Evolutionary conservation across 306 rosid species (phyloP), one percentile per base, ranked within the genome.

Genomic region (Chamaecrista fasciculata): DNA sequence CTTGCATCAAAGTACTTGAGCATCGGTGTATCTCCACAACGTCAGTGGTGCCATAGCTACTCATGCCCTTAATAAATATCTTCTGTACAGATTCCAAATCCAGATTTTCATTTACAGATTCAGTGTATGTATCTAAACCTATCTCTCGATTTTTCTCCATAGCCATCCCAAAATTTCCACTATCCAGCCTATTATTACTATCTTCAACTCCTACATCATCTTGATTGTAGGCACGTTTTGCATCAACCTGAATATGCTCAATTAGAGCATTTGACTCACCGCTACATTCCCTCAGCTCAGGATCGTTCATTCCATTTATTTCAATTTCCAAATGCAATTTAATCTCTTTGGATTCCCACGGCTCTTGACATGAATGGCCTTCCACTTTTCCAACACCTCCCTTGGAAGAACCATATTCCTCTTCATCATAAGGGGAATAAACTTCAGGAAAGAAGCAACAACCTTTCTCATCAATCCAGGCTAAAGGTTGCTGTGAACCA

Each of bases 401-500:
- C 16, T 44, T 34, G 62, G 63, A 50, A 68, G 24, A 18, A 50
- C 55, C 48, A 58, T 50, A 40, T 1, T 47, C 43, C 29, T 56
- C 83, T 36, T 78, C 74, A 26, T 43, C 73, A 11, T 60, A 71
- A 40, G 61, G 44, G 39, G 62, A 52, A 70, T 58, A 75, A 60
- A 55, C 70, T 80, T 88, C 91, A 3, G 95, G 95, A 75, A 88
- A 88, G 81, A 86, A 88, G 79, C 91, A 88, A 25, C 52, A 67
- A 50, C 80, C 95, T 33, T 82, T 74, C 58, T 81, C 87, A 72
- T 88, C 95, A 63, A 88, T 86, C 95, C 95, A 88, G 23, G 87
- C 91, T 53, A 88, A 81, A 58, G 83, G 89, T 37, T 78, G 71
- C 31, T 78, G 86, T 19, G 40, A 67, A n/a, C 86, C 89, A 12